A percentile compares a stretch with the other conserved stretches of the same genome.
Conservation (phyloP, 1,284 basidiomycete genomes). For the Trichosporon sp. region DNA sequence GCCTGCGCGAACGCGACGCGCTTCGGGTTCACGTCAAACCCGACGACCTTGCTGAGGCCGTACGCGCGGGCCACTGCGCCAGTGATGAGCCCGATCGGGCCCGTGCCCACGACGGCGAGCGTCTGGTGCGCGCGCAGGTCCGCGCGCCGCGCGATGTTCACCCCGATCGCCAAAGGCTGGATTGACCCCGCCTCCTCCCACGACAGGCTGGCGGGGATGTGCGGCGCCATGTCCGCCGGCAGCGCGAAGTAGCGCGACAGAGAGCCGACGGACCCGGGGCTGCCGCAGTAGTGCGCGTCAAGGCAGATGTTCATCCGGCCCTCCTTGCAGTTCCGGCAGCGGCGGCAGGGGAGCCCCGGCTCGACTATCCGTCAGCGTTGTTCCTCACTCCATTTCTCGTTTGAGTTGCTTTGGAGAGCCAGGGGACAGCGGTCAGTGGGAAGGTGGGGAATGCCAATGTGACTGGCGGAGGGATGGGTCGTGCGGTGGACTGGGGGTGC, state of each 20-base stretch:
- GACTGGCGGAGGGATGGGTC: too few relatives aligned
- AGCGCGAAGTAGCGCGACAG: constrained; percentile 41
- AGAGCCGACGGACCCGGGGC: constrained; percentile 41
- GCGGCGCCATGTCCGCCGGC: constrained; percentile 47
- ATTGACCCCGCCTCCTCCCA: constrained; percentile 59
- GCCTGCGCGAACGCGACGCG: constrained; percentile 81
- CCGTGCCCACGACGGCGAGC: constrained; percentile 45
- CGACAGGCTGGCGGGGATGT: constrained; percentile 48
- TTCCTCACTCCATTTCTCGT: too few relatives aligned
- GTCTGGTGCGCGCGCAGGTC: constrained; percentile 42
- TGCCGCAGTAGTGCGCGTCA: constrained; percentile 41
- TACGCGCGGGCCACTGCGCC: constrained; percentile 54
- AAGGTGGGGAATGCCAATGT: too few relatives aligned
- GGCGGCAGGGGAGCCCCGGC: constrained; percentile 56
- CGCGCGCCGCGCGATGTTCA: constrained; percentile 42
- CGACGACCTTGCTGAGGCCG: constrained; percentile 45
- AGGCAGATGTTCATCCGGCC: constrained; percentile 65
- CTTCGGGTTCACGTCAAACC: constrained; percentile 64
- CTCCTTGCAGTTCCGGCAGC: constrained; percentile 53
- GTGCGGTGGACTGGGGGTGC: neutral
- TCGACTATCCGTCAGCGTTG: constrained; percentile 46
- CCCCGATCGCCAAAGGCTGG: constrained; percentile 71
- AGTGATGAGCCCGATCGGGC: constrained; percentile 52
- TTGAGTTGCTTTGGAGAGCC: too few relatives aligned
- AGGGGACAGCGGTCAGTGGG: too few relatives aligned